phyloP scores from a whole-genome alignment of 2,329 filamentous ascomycete genomes.

The Talaromyces amestolkiae region DNA sequence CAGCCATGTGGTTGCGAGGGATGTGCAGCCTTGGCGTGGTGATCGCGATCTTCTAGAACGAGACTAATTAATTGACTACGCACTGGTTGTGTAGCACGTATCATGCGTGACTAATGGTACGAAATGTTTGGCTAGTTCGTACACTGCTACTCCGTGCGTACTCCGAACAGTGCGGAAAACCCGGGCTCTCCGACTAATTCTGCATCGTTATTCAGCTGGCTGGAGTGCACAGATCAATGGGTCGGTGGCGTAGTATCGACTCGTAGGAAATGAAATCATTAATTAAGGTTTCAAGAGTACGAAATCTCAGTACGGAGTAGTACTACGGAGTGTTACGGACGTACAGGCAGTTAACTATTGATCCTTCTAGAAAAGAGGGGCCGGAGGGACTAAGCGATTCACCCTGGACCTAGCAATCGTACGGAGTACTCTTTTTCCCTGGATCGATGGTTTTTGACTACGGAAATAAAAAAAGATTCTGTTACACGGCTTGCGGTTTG shows the following conservation, averaged over 20 bases:
- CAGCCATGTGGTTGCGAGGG: conserved; percentile 13
- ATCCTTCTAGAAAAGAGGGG: conserved; percentile 12
- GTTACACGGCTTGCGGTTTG: not conserved
- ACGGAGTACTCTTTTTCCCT: not conserved
- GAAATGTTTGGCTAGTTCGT: not conserved
- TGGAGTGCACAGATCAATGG: conserved; percentile 1
- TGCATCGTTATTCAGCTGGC: not conserved
- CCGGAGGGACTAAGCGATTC: conserved; percentile 1
- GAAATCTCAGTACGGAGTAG: not conserved
- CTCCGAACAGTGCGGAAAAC: not conserved
- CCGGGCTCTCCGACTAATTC: not conserved
- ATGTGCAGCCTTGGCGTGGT: conserved; percentile 8
- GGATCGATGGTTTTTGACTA: not conserved
- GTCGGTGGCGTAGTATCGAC: not conserved
- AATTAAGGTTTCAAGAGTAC: not conserved
- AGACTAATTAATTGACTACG: not conserved
- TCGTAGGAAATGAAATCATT: not conserved
- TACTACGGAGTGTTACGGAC: not conserved
- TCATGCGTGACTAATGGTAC: not conserved
- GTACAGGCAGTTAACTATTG: not conserved
- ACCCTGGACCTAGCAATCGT: not conserved
- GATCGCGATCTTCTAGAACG: conserved; percentile 16
- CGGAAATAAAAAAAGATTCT: no score
- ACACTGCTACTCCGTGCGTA: not conserved
- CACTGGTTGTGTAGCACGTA: not conserved